Conservation (phyloP, 1,284 basidiomycete species). For the Cystobasidium slooffiae region DNA sequence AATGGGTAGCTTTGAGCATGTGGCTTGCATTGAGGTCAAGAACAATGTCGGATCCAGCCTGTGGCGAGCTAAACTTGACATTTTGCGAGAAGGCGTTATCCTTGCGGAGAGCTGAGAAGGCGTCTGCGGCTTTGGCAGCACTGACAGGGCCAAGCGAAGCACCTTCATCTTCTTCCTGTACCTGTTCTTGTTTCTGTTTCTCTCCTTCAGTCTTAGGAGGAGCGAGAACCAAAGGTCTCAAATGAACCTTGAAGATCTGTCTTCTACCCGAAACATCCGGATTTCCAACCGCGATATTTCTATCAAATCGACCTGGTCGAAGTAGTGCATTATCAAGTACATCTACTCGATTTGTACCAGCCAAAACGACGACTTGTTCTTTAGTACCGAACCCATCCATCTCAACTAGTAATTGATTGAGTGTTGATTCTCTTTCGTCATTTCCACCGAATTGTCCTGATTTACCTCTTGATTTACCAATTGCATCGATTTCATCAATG, state of each 20-base stretch:
- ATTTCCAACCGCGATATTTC: constrained; percentile 93
- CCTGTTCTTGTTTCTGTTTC: constrained; percentile 14
- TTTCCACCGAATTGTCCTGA: constrained; percentile 82
- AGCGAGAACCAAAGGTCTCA: constrained; percentile 72
- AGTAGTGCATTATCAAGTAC: constrained; percentile 93
- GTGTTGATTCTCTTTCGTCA: constrained; percentile 95
- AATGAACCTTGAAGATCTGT: constrained; percentile 93
- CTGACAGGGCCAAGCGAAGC: constrained; percentile 26
- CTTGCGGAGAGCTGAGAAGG: constrained; percentile 24
- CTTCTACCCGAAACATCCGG: constrained; percentile 92
- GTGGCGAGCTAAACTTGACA: background rate
- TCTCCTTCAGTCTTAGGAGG: constrained; percentile 24
- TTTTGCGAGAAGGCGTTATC: constrained; percentile 3
- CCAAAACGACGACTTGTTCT: constrained; percentile 94
- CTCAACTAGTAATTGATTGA: constrained; percentile 97
- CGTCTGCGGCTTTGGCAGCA: constrained; percentile 35
- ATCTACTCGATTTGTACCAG: constrained; percentile 95
- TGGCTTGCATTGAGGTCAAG: constrained; percentile 22
- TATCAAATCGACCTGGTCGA: constrained; percentile 96
- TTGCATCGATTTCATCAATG: constrained; percentile 99
- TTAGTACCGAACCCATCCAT: constrained; percentile 99
- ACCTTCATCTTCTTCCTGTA: constrained; percentile 31
- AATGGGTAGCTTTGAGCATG: constrained; percentile 16
- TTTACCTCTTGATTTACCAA: constrained; percentile 92
- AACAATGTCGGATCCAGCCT: constrained; percentile 5